Evolutionary conservation across 1,139 yeast genomes (phyloP), one percentile per base, ranked within the genome.

Genomic region (Saccharomyces hybrid): DNA sequence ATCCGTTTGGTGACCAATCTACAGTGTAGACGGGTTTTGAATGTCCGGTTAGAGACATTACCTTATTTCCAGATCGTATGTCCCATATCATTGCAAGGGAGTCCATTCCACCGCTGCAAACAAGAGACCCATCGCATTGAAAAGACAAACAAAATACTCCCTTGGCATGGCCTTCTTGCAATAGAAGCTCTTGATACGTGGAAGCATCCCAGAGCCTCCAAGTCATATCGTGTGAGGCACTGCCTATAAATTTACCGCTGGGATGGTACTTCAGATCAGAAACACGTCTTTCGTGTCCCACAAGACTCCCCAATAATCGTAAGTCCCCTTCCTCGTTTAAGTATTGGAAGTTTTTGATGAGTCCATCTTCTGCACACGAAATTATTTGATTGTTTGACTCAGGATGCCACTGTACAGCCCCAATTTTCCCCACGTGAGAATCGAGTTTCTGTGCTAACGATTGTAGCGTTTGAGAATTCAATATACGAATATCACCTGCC

Each of bases 151-250:
- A 68, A 59, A 81, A 83, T 0, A 91, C 83, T 55, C 83, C 93
- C 62, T 82, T 84, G 1, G 89, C 75, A 65, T 93, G 98, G 0
- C 98, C 97, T 65, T 89, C 97, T 68, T 93, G 98, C 50, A 74
- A 64, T 29, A 77, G 72, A 5, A 85, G 61, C 54, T 78, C 79
- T 29, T 65, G 62, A 49, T 74, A 75, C 1, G 75, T 79, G 9
- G 73, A 72, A 0, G 82, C 59, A 68, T 93, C 97, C 96, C 96
- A 90, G 5, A 90, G 68, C 57, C 89, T 79, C 97, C 98, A 93
- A 0, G 97, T 89, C 57, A 78, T 78, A 68, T 93, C 99, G 64
- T 80, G 85, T 0, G 97, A 89, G 0, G 96, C 87, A 26, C 90
- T 78, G 0, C 84, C 86, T 1, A 83, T 64, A 60, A 71, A 80